phyloP scores from a whole-genome alignment of 1,284 basidiomycete species.

The Hortiboletus rubellus region DNA sequence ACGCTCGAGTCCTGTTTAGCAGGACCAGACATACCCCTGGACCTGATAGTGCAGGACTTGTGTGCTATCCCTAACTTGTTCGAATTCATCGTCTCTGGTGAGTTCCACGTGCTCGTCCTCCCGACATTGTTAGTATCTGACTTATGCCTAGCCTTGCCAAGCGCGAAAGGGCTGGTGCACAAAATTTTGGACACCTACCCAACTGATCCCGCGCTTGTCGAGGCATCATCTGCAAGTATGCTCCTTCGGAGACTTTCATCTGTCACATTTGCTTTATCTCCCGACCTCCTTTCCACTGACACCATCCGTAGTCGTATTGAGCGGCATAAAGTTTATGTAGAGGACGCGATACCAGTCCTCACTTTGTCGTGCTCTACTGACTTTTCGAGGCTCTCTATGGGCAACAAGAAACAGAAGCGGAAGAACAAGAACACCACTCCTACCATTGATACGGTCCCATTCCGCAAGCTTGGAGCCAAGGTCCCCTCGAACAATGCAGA shows the following conservation, averaged over 20 bases:
- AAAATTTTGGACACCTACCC: conserved; percentile 28
- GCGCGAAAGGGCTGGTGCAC: conserved; percentile 9
- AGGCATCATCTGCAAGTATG: too few relatives aligned
- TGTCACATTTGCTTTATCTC: too few relatives aligned
- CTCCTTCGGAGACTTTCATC: too few relatives aligned
- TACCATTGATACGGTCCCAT: conserved; percentile 26
- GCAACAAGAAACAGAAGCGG: conserved; percentile 22
- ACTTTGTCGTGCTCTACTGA: not conserved
- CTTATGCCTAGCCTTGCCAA: conserved; percentile 18
- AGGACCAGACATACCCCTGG: conserved; percentile 10
- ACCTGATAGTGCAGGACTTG: too few relatives aligned
- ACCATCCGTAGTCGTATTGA: not conserved
- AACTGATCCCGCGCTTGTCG: conserved; percentile 13
- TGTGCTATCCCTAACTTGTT: too few relatives aligned
- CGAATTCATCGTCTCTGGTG: too few relatives aligned
- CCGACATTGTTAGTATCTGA: not conserved
- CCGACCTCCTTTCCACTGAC: too few relatives aligned
- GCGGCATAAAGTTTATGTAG: too few relatives aligned
- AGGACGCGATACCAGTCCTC: too few relatives aligned
- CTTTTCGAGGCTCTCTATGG: conserved; percentile 8
- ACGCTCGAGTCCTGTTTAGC: conserved; percentile 31
- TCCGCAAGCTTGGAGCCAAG: conserved; percentile 25
- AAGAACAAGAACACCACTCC: conserved; percentile 9
- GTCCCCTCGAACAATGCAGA: conserved; percentile 31
- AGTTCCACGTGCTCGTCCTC: not conserved